Percentiles rank a stretch among this genome's conserved stretches.
These are phyloP conservation scores for Oleoguttula mirabilis DNA, from an alignment of 495 filamentous ascomycete genomes.

Conservation along the genomic window DNA sequence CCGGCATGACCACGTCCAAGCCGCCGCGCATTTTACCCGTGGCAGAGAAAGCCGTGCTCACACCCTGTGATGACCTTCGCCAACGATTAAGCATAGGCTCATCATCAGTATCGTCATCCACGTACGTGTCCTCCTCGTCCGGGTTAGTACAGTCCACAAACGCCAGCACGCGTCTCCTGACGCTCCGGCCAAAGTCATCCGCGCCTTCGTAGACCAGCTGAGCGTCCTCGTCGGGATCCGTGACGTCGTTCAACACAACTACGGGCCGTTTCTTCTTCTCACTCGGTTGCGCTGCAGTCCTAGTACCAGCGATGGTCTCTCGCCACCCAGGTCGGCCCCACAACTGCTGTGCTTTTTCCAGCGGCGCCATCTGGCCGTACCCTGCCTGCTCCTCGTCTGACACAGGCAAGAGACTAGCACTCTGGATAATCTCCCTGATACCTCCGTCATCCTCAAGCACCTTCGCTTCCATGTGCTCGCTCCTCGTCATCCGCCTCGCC, in stretches of 20 bases:
- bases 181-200: neutral
- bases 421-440: conserved; percentile 69
- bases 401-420: conserved; percentile 54
- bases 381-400: conserved; percentile 33
- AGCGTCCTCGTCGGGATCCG: neutral
- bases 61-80: neutral
- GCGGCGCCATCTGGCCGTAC: conserved; percentile 42
- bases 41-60: too few species aligned
- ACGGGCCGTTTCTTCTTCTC: conserved; percentile 1
- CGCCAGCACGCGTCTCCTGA: neutral
- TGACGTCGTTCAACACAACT: neutral
- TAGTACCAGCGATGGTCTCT: conserved; percentile 4
- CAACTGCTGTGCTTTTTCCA: conserved; percentile 43
- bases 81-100: conserved; percentile 2
- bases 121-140: neutral
- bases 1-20: too few species aligned
- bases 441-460: conserved; percentile 61
- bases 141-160: conserved; percentile 6
- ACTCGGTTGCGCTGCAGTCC: neutral
- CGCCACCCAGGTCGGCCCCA: conserved; percentile 38
- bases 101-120: conserved; percentile 5
- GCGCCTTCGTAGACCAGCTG: neutral
- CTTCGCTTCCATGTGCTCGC: conserved; percentile 58
- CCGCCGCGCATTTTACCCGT: too few species aligned
- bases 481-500: conserved; percentile 61